phyloP scores from a whole-genome alignment of 495 filamentous ascomycete species.

The Neurospora sp. region DNA sequence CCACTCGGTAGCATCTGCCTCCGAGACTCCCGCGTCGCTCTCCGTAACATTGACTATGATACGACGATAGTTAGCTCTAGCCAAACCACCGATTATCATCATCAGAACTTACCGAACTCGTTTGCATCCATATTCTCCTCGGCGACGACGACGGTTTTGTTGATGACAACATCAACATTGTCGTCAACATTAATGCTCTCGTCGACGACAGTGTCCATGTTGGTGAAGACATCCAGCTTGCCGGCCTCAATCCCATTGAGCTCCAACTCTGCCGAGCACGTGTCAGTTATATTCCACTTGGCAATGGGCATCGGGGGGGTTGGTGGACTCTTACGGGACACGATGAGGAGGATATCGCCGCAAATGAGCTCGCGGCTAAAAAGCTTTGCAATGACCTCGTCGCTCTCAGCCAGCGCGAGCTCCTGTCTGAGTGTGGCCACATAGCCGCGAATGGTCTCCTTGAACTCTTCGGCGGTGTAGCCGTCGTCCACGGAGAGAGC shows the following conservation, averaged over 20 bases:
- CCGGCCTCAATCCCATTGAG: background rate
- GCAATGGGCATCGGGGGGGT: background rate
- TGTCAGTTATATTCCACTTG: background rate
- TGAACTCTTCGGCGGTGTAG: background rate
- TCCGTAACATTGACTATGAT: background rate
- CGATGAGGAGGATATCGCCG: background rate
- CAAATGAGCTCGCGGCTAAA: background rate
- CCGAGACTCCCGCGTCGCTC: background rate
- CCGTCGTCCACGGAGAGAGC: background rate
- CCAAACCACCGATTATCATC: background rate
- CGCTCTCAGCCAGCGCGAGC: background rate
- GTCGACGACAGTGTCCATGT: background rate
- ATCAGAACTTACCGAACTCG: background rate
- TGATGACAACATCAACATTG: background rate
- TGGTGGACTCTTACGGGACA: background rate
- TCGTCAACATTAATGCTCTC: background rate
- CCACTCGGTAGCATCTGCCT: background rate
- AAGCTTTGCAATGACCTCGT: background rate
- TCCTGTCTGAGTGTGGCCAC: background rate
- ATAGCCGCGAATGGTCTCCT: background rate
- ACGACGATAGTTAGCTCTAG: background rate
- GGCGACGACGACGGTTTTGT: background rate
- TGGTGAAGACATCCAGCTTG: background rate
- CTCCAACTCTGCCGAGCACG: background rate
- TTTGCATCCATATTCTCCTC: background rate